phyloP scores from a whole-genome alignment of 2,329 filamentous ascomycete species.

The Arthrocladium fulminans region DNA sequence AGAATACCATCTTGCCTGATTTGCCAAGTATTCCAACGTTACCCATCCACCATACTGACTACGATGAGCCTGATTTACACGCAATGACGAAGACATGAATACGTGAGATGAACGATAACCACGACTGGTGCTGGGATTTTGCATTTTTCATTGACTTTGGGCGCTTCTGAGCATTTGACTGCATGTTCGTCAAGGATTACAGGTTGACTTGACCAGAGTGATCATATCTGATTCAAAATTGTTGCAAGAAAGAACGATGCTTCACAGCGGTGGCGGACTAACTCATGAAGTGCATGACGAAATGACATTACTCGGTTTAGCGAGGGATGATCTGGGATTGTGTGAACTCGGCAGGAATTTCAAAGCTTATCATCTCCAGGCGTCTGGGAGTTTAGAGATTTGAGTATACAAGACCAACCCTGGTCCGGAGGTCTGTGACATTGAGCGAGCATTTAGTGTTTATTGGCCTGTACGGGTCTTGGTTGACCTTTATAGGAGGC shows the following conservation, averaged over 20 bases:
- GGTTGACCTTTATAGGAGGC: background rate
- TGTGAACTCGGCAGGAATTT: background rate
- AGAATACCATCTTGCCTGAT: background rate
- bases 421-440: background rate
- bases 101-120: constrained; percentile 14
- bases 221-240: background rate
- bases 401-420: no score
- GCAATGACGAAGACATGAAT: constrained; percentile 42
- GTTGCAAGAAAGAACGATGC: background rate
- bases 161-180: background rate
- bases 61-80: constrained; percentile 12
- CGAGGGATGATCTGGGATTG: background rate
- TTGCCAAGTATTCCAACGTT: constrained; percentile 8
- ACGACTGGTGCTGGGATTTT: background rate
- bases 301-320: background rate
- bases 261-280: background rate
- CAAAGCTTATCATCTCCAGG: background rate
- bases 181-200: constrained; percentile 6
- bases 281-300: background rate
- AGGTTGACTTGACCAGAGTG: constrained; percentile 6
- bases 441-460: background rate
- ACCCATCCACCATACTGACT: constrained; percentile 16
- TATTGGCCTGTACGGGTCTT: background rate
- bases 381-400: no score
- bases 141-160: background rate